Base-by-base conservation (phyloP, 352 stramenopile genomes). In the Phytophthora lateralis region DNA sequence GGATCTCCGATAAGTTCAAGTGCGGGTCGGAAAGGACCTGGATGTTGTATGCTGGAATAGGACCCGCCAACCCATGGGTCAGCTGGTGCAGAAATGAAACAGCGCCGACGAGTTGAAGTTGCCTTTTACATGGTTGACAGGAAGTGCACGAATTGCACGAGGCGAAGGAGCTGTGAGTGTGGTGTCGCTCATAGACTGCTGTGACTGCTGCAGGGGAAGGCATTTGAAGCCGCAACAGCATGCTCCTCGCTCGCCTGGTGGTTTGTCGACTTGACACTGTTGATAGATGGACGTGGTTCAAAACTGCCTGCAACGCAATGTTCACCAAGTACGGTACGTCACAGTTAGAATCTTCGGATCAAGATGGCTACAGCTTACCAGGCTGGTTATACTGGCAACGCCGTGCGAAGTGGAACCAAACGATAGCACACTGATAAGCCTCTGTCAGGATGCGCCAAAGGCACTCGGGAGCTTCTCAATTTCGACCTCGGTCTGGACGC, bases 1-100 rank as follows among this genome's bases (percentile, higher is more conserved):
- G 46, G 46, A 63, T 63, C 30, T 17, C n/a, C n/a, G n/a, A 53
- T 46, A 65, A 52, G 61, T 60, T 65, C 61, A 69, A 69, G 30
- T 27, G 52, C 43, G 55, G 55, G 55, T 60, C 20, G 11, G 2
- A 46, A 43, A 11, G 15, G n/a, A 57, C 52, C 53, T 37, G 52
- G 5, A 4, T 9, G 51, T 62, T 61, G 51, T 66, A 66, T 47
- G 15, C 0, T 0, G 3, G 0, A 24, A 24, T 6, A 14, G 21
- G 26, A 39, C 44, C 44, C 44, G 29, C 30, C 5, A 18, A 30
- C 59, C 59, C 59, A 41, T 51, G 59, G 59, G 59, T 51, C 34
- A 0, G 24, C 0, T 6, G 1, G 29, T 6, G 18, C 20, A 55
- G 49, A 45, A 46, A 56, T 38, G 11, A 34, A 21, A 1, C 32